Base-by-base conservation (phyloP, 306 rosid genomes). In the barrel medic (Medicago truncatula) region DNA sequence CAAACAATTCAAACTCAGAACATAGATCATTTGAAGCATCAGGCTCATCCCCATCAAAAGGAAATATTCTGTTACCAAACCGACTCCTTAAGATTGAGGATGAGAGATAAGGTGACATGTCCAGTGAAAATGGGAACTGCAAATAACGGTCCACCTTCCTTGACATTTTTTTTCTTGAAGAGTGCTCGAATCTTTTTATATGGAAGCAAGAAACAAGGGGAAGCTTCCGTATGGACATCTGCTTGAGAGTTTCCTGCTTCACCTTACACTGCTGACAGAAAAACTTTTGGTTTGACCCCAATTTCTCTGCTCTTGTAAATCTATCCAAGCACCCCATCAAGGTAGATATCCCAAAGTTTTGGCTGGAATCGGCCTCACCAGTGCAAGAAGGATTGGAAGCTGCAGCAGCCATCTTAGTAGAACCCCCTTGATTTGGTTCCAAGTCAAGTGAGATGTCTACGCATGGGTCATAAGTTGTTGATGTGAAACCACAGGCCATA, bases 401-500 rank as follows among this genome's bases (percentile, higher is more conserved):
- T 58, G 88, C 46, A 64, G 89, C 67, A 1, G 76, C 80, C 58
- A 57, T 75, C 88, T 88, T 91, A 38, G 87, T 73, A 81, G 96
- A 84, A 63, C 87, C 85, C 68, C 85, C 90, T 39, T 82, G 89
- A 80, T 80, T 86, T 11, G 97, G 97, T 77, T 93, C 98, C 81
- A 93, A 82, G 80, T 93, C 96, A 74, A 91, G 84, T 43, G 98
- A 93, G 85, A 89, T 86, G 84, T 93, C 98, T 31, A 93, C 89
- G 38, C 97, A 93, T 36, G 98, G 98, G 59, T 93, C 98, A 83
- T 86, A 89, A n/a, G 98, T 93, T 50, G 98, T 93, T 9, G 97
- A 93, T 57, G 98, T 93, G 82, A 89, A 93, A 82, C 98, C 98
- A 62, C 97, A 93, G 14, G 93, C 93, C 97, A 89, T 91, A 63